Percentiles rank a stretch among this genome's conserved stretches.
These are phyloP conservation scores for Brettanomyces anomalus DNA, from an alignment of 805 yeast genomes.

Conservation along the genomic window DNA sequence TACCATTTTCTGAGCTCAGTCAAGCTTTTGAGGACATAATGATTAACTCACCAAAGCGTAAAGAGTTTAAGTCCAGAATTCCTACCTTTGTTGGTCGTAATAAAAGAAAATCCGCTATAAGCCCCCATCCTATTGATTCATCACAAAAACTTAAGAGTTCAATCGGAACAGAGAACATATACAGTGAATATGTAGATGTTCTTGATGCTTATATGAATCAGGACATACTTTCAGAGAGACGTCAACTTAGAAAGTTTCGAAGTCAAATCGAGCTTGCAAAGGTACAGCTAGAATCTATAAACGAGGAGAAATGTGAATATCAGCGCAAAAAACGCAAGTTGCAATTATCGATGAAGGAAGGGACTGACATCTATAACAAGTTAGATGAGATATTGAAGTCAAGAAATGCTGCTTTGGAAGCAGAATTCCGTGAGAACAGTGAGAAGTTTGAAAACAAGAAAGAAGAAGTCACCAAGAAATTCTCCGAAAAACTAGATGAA, in stretches of 20 bases:
- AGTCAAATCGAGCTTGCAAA: neutral
- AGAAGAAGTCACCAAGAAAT: slow-evolving; percentile 19
- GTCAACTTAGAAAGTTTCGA: neutral
- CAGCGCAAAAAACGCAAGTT: neutral
- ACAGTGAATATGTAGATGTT: neutral
- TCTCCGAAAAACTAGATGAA: slow-evolving; percentile 12
- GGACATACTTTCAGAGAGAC: neutral
- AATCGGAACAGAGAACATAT: neutral
- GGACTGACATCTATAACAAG: slow-evolving; percentile 9
- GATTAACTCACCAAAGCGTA: too few relatives aligned
- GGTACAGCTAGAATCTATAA: neutral
- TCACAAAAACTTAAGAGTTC: too few relatives aligned
- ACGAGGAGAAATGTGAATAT: neutral
- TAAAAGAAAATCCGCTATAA: too few relatives aligned
- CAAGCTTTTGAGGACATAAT: too few relatives aligned
- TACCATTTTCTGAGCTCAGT: too few relatives aligned
- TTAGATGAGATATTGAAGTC: slow-evolving; percentile 13
- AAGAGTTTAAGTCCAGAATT: neutral
- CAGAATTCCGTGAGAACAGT: slow-evolving; percentile 19
- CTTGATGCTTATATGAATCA: slow-evolving; percentile 1
- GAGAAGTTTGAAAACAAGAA: slow-evolving; percentile 24
- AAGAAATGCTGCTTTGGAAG: slow-evolving; percentile 11
- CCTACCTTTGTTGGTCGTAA: neutral
- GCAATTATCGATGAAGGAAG: slow-evolving; percentile 9
- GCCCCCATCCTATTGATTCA: too few relatives aligned